Conservation (phyloP, 2,329 filamentous ascomycete genomes). For the Shiraia sp. region DNA sequence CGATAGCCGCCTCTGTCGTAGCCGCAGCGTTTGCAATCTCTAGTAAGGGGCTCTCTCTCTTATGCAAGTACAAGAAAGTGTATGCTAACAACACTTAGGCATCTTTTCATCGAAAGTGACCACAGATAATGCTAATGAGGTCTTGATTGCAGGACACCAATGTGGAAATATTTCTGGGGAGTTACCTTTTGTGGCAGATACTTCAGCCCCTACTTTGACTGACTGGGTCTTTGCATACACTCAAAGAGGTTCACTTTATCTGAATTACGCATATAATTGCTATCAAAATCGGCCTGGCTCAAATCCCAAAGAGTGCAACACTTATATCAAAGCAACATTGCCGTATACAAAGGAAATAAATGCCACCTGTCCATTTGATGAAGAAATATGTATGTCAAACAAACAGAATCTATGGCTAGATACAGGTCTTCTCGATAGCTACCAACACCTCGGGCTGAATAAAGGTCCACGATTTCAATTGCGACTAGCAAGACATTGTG, state of each 20-base stretch:
- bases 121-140: slow-evolving; percentile 33
- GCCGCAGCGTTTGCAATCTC: slow-evolving; percentile 25
- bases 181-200: not conserved
- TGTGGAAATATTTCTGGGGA: slow-evolving; percentile 21
- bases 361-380: slow-evolving; percentile 13
- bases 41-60: too few relatives aligned
- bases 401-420: slow-evolving; percentile 16
- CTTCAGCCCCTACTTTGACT: too few relatives aligned
- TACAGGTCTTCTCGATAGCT: slow-evolving; percentile 20
- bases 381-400: slow-evolving; percentile 7
- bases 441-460: slow-evolving; percentile 26
- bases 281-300: slow-evolving; percentile 4
- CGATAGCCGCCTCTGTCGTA: slow-evolving; percentile 17
- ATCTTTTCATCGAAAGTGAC: slow-evolving; percentile 41
- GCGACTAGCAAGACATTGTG: slow-evolving; percentile 8
- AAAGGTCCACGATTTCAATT: slow-evolving; percentile 6
- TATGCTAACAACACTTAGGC: slow-evolving; percentile 7
- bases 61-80: too few relatives aligned
- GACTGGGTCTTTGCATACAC: too few relatives aligned
- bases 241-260: slow-evolving; percentile 4
- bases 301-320: slow-evolving; percentile 1
- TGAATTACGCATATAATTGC: slow-evolving; percentile 15
- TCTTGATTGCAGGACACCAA: slow-evolving; percentile 29
- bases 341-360: slow-evolving; percentile 4
- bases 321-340: slow-evolving; percentile 4